phyloP scores from a whole-genome alignment of 2,329 filamentous ascomycete species.

The Pestalotiopsis sp. region DNA sequence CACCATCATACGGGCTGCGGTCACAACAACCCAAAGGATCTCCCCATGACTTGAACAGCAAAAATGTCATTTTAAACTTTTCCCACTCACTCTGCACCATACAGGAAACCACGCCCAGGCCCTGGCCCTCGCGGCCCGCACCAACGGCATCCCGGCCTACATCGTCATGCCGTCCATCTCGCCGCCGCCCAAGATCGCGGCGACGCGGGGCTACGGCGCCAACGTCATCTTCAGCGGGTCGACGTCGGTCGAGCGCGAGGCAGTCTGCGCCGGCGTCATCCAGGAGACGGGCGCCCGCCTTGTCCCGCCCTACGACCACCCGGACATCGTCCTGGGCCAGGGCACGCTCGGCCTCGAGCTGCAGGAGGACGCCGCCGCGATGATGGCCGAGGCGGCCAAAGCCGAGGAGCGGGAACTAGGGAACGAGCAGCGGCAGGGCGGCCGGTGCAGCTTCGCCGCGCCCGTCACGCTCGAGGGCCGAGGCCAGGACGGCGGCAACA shows the following conservation, averaged over 20 bases:
- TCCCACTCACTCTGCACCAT: neutral
- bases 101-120: conserved; percentile 94
- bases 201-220: conserved; percentile 76
- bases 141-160: conserved; percentile 73
- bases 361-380: conserved; percentile 65
- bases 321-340: conserved; percentile 88
- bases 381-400: conserved; percentile 40
- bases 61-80: neutral
- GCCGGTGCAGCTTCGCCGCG: conserved; percentile 8
- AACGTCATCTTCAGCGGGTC: conserved; percentile 79
- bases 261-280: conserved; percentile 68
- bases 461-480: conserved; percentile 14
- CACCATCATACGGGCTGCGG: too few species aligned
- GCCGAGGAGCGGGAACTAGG: neutral
- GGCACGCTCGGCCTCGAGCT: conserved; percentile 87
- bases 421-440: neutral
- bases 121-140: conserved; percentile 78
- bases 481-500: conserved; percentile 13
- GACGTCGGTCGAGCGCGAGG: conserved; percentile 79
- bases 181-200: conserved; percentile 82
- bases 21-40: too few species aligned
- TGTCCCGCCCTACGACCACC: conserved; percentile 90
- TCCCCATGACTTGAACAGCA: too few species aligned
- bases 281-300: conserved; percentile 72
- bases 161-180: conserved; percentile 93